Conservation (phyloP, 768 basidiomycete species). For the Pisolithus tinctorius region DNA sequence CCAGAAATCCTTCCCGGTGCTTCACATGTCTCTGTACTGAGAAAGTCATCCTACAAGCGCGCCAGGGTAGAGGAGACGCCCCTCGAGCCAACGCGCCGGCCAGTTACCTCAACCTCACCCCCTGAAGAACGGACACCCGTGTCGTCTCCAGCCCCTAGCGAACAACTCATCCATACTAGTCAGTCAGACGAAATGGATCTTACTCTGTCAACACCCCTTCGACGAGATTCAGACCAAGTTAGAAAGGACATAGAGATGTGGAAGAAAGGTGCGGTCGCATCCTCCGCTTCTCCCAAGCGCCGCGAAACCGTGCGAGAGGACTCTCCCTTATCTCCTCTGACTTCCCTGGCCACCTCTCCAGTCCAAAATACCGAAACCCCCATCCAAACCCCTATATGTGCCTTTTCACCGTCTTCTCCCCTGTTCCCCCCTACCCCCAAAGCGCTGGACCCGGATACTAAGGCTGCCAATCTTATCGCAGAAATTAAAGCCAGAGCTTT, state of each 20-base stretch:
- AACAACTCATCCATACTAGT: constrained; percentile 50
- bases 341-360: constrained; percentile 6
- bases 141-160: constrained; percentile 14
- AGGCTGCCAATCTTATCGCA: constrained; percentile 54
- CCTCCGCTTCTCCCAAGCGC: constrained; percentile 15
- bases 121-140: constrained; percentile 29
- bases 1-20: constrained; percentile 9
- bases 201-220: constrained; percentile 20
- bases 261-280: constrained; percentile 24
- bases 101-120: constrained; percentile 8
- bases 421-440: constrained; percentile 26
- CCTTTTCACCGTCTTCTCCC: constrained; percentile 15
- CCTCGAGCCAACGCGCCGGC: constrained; percentile 2
- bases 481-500: constrained; percentile 58
- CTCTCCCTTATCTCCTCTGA: constrained; percentile 7
- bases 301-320: constrained; percentile 15
- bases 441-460: constrained; percentile 29
- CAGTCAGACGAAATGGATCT: constrained; percentile 63
- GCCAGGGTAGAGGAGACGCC: constrained; percentile 13
- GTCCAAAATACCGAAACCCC: constrained; percentile 6
- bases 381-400: constrained; percentile 2
- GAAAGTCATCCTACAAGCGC: constrained; percentile 16
- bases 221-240: constrained; percentile 23
- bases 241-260: constrained; percentile 38
- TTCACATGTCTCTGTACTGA: constrained; percentile 5